These are phyloP conservation scores for Candida insectorum DNA, from an alignment of 805 yeast species.

Conservation along the genomic window DNA sequence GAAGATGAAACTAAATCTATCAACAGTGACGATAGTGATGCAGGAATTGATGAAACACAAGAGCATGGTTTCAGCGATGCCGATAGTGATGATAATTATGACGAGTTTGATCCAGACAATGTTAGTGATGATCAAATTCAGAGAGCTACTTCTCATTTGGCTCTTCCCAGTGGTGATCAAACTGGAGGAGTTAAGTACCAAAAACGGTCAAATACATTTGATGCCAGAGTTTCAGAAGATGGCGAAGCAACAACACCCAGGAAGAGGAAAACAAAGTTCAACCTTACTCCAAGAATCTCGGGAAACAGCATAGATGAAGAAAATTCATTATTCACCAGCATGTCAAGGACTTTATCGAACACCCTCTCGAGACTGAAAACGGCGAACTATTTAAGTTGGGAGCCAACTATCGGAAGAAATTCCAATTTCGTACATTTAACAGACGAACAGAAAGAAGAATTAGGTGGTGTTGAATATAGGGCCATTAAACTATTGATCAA, in stretches of 20 bases:
- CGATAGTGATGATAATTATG: slow-evolving; percentile 12
- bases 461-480: slow-evolving; percentile 96
- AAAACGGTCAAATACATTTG: slow-evolving; percentile 43
- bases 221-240: neutral
- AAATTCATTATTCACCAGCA: slow-evolving; percentile 12
- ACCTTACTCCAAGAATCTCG: neutral
- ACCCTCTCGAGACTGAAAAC: slow-evolving; percentile 31
- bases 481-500: slow-evolving; percentile 74
- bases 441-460: slow-evolving; percentile 82
- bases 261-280: neutral
- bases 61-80: too few species aligned
- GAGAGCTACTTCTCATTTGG: slow-evolving; percentile 32
- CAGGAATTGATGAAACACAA: slow-evolving; percentile 20
- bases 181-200: slow-evolving; percentile 31
- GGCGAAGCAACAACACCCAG: neutral
- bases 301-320: slow-evolving; percentile 12
- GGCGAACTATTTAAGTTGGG: slow-evolving; percentile 78
- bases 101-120: slow-evolving; percentile 4
- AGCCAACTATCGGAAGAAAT: slow-evolving; percentile 88
- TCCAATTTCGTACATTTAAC: slow-evolving; percentile 84
- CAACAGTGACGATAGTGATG: slow-evolving; percentile 20
- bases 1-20: slow-evolving; percentile 19
- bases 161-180: slow-evolving; percentile 30
- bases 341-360: slow-evolving; percentile 9
- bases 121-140: slow-evolving; percentile 6